Percentiles rank a stretch among this genome's conserved stretches.
Evolutionary conservation across 495 filamentous ascomycete species (phyloP).

Genomic region (Coniosporium apollinis): DNA sequence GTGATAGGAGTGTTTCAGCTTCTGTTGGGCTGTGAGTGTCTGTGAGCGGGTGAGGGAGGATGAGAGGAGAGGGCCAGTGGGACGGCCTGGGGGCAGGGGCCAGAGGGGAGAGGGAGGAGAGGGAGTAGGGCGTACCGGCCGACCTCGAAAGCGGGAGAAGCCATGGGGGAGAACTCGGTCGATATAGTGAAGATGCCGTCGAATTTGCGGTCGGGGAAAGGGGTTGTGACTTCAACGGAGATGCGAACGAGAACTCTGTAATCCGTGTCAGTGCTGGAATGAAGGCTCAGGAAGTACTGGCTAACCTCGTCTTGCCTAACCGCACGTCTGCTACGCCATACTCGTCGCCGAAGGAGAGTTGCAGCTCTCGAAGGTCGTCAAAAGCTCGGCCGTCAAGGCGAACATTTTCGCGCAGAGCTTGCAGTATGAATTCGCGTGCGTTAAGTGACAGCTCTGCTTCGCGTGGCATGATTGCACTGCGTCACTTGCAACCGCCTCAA

Average conservation of each 20-base stretch:
- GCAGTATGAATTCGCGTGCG: conserved; percentile 24
- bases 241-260: conserved; percentile 65
- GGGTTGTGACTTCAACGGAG: conserved; percentile 71
- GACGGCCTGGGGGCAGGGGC: background rate
- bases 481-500: no score
- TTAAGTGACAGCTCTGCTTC: conserved; percentile 44
- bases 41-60: conserved; percentile 7
- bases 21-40: conserved; percentile 13
- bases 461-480: no score
- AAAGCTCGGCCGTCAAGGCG: conserved; percentile 69
- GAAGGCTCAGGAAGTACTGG: background rate
- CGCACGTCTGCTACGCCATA: conserved; percentile 81
- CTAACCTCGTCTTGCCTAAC: conserved; percentile 77
- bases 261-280: conserved; percentile 1
- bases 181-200: conserved; percentile 87
- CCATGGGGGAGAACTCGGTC: conserved; percentile 83
- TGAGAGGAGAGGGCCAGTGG: background rate
- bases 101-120: conserved; percentile 1
- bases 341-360: conserved; percentile 72
- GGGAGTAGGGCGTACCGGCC: conserved; percentile 37
- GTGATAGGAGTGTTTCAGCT: conserved; percentile 61
- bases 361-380: conserved; percentile 60
- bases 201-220: conserved; percentile 75
- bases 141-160: conserved; percentile 76
- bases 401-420: conserved; percentile 42